Percentiles rank a stretch among this genome's conserved stretches.
Conservation (phyloP, 495 filamentous ascomycete species). For the Platismatia glauca region DNA sequence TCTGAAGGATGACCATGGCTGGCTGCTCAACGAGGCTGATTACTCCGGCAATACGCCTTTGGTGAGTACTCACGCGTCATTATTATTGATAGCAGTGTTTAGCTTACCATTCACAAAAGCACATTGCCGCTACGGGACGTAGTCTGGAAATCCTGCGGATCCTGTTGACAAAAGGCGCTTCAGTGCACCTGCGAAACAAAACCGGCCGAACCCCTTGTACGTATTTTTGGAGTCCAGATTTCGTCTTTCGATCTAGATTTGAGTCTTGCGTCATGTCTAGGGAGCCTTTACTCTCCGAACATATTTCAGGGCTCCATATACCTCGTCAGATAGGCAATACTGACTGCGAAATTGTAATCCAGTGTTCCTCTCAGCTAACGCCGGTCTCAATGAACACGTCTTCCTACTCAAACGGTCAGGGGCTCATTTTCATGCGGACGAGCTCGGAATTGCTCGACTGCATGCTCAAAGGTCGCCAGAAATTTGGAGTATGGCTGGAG, state of each 20-base stretch:
- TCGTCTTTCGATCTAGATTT: too few relatives aligned
- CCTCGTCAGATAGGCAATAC: too few relatives aligned
- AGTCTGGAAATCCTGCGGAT: slow-evolving; percentile 56
- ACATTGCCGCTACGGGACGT: slow-evolving; percentile 54
- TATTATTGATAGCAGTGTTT: background rate
- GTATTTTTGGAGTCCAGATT: too few relatives aligned
- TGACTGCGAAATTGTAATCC: too few relatives aligned
- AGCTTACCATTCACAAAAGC: slow-evolving; percentile 33
- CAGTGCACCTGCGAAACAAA: slow-evolving; percentile 77
- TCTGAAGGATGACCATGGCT: slow-evolving; percentile 54
- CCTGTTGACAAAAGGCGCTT: slow-evolving; percentile 68
- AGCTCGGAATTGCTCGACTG: slow-evolving; percentile 43
- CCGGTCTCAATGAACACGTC: slow-evolving; percentile 53
- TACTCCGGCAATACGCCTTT: slow-evolving; percentile 87
- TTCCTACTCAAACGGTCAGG: slow-evolving; percentile 58
- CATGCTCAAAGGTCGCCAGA: slow-evolving; percentile 28
- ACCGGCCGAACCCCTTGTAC: slow-evolving; percentile 72
- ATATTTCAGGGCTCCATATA: too few relatives aligned
- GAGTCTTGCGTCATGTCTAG: too few relatives aligned
- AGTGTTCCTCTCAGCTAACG: slow-evolving; percentile 66
- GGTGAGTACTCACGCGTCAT: slow-evolving; percentile 34
- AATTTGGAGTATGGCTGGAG: background rate
- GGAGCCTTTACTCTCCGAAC: too few relatives aligned
- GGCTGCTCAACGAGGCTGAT: slow-evolving; percentile 68
- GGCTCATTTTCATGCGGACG: slow-evolving; percentile 59